Base-by-base conservation (phyloP, 306 rosid genomes). In the Gleditsia sinensis region DNA sequence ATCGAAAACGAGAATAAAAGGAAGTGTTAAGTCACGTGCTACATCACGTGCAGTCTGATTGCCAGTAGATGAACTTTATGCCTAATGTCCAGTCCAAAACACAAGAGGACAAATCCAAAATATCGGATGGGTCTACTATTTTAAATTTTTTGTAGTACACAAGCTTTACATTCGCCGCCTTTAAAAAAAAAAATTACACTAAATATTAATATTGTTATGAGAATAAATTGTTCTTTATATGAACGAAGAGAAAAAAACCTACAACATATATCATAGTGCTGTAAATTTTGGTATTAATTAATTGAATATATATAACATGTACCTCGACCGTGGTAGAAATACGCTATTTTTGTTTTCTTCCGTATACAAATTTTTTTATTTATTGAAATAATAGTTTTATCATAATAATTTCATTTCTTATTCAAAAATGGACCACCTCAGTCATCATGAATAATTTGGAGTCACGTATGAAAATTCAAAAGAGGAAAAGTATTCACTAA, bases 21-120 rank as follows among this genome's bases (percentile, higher is more conserved):
- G 16, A 0, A 25, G 1, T 6, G 56, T 28, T 40, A 25, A 59
- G 30, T 63, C 78, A 74, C 64, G 70, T 33, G 78, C 70, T 13
- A 33, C 37, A 59, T 72, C 69, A 72, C 77, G 71, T 61, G 78
- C 14, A 32, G n/a, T n/a, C n/a, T 13, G 40, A 16, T 50, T 49
- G 62, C 28, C 51, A 2, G 19, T 16, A 4, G 14, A 12, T 9
- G 43, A 36, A 48, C 40, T 23, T 62, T 74, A 62, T 33, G 62
- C 71, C 9, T 4, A 1, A 23, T 32, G n/a, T 23, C 37, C 49
- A 9, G 17, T 48, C 40, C 62, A 48, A 60, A 74, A 34, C 54
- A 62, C 62, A 74, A 39, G 56, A 40, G 4, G 76, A 62, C 71
- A 37, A 48, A 74, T 49, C 46, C 24, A 48, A 23, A 33, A 60